Percentiles rank a stretch among this genome's conserved stretches.
Conservation (phyloP, 2,329 filamentous ascomycete species). For the Xylaria hypoxylon region DNA sequence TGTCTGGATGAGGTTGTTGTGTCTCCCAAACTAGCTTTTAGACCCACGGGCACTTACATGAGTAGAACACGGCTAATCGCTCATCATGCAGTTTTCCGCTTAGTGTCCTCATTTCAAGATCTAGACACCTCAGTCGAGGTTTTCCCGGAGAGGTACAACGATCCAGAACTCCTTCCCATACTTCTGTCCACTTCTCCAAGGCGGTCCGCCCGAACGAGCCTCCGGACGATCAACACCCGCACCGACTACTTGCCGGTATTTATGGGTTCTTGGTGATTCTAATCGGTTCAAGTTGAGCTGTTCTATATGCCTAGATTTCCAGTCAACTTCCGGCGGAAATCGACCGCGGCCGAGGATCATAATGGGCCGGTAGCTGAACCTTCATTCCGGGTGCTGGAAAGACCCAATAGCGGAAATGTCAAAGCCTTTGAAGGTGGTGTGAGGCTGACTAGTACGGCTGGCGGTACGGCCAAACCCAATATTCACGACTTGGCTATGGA, state of each 20-base stretch:
- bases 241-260: constrained; percentile 35
- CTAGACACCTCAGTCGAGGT: constrained; percentile 14
- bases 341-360: constrained; percentile 66
- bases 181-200: constrained; percentile 20
- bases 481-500: constrained; percentile 55
- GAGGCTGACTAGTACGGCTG: constrained; percentile 54
- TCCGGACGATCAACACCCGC: constrained; percentile 33
- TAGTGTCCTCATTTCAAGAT: constrained; percentile 42
- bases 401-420: constrained; percentile 58
- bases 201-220: constrained; percentile 26
- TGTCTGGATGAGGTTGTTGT: constrained; percentile 10
- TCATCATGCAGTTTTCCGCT: constrained; percentile 54
- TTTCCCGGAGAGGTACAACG: constrained; percentile 25
- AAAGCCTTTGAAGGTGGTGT: constrained; percentile 65
- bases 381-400: constrained; percentile 70
- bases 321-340: constrained; percentile 71
- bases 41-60: constrained; percentile 46
- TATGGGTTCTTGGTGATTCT: constrained; percentile 45
- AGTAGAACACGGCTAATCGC: constrained; percentile 50
- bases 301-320: constrained; percentile 73
- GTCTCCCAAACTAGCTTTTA: constrained; percentile 39
- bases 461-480: constrained; percentile 56
- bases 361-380: constrained; percentile 63
- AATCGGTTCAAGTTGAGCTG: constrained; percentile 43
- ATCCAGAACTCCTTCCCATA: constrained; percentile 28